Evolutionary conservation across 495 filamentous ascomycete genomes (phyloP), one percentile per base, ranked within the genome.

Genomic region (Podospora comata): DNA sequence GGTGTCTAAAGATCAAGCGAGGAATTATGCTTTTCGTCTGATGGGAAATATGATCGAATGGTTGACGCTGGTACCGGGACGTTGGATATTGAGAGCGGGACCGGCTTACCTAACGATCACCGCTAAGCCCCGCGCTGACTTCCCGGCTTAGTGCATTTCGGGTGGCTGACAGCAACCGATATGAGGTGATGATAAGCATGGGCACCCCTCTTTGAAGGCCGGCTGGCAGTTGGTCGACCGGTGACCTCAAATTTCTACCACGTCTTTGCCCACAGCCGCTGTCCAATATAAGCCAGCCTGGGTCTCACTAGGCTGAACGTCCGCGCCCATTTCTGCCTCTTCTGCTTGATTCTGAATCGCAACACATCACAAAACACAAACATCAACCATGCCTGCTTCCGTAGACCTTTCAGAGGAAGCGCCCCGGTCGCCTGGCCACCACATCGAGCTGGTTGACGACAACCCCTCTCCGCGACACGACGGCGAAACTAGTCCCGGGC

Each of bases 361-460:
- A 48, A 48, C 13, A 48, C 39, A 16, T 48, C 39, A 13, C 7
- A 48, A 11, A 16, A 13, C 34, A 11, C 34, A 39, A 6, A 39
- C 27, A 57, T 62, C 64, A 56, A 71, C 39, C 26, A 83, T 82
- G 80, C 75, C 79, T 26, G 75, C 72, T 28, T 73, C 77, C 27
- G 19, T 73, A 16, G 75, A 80, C 62, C 39, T 16, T 16, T 48
- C 39, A 48, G 74, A 81, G 61, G 78, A 76, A 72, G 75, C 73
- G 61, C 39, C 57, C 56, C 74, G 75, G 62, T 70, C 75, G 23
- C 75, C 77, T 27, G 68, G 75, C 26, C 74, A 79, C 59, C 81
- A 80, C 63, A 82, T 83, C 68, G 82, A 82, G 60, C 76, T 83
- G 20, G 68, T 78, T 58, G 73, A 80, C 53, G 77, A 78, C 30